phyloP scores from a whole-genome alignment of 192 early-diverging fungal genomes.

The Rhizoclosmatium globosum region DNA sequence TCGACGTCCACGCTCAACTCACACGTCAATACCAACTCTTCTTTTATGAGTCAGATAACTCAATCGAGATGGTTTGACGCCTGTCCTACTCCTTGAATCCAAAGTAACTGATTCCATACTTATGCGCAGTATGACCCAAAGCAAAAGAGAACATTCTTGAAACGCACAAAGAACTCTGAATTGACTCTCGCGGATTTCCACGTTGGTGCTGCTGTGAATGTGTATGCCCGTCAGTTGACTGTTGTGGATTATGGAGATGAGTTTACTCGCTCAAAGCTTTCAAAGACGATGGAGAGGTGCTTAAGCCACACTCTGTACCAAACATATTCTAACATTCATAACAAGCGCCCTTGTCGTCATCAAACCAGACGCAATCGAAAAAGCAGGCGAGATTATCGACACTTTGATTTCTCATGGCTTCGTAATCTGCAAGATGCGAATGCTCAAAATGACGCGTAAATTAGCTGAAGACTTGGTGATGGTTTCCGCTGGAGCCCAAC shows the following conservation, averaged over 20 bases:
- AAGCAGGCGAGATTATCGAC: conserved; percentile 57
- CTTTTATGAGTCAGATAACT: conserved; percentile 60
- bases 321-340: neutral
- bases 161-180: conserved; percentile 49
- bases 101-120: no score
- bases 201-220: conserved; percentile 60
- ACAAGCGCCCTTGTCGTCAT: conserved; percentile 58
- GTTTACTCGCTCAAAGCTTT: conserved; percentile 51
- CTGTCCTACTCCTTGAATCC: neutral
- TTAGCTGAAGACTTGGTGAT: conserved; percentile 36
- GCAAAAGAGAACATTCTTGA: conserved; percentile 61
- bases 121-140: conserved; percentile 62
- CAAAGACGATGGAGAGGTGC: conserved; percentile 58
- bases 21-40: conserved; percentile 64
- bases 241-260: conserved; percentile 63
- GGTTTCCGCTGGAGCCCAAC: conserved; percentile 17
- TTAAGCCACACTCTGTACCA: neutral
- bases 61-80: conserved; percentile 66
- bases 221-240: conserved; percentile 59
- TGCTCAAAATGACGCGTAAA: conserved; percentile 37
- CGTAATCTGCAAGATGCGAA: conserved; percentile 45
- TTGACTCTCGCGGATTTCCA: conserved; percentile 58
- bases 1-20: conserved; percentile 62
- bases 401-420: conserved; percentile 42
- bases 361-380: conserved; percentile 44